A percentile compares a stretch with the other conserved stretches of the same genome.
These are phyloP conservation scores for Hanseniaspora uvarum DNA, from an alignment of 1,139 yeast species.

Conservation along the genomic window DNA sequence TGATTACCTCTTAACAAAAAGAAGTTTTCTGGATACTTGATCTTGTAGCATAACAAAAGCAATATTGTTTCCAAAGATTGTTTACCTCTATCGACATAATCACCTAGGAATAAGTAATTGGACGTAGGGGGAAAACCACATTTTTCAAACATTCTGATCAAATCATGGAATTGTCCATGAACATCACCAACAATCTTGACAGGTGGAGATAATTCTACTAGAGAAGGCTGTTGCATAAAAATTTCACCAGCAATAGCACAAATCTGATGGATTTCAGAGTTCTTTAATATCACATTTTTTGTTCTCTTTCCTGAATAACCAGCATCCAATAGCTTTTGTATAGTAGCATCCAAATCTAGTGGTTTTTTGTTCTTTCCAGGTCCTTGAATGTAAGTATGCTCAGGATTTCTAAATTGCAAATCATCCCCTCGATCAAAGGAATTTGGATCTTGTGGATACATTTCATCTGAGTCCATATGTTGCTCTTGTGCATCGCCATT, in stretches of 20 bases:
- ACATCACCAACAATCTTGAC: conserved; percentile 97
- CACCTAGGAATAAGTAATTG: conserved; percentile 84
- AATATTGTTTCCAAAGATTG: conserved; percentile 86
- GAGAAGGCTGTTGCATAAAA: conserved; percentile 76
- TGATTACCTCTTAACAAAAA: conserved; percentile 88
- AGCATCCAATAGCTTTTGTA: conserved; percentile 82
- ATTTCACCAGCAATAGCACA: conserved; percentile 84
- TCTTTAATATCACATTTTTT: conserved; percentile 76
- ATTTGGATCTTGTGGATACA: background rate
- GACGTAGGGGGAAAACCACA: conserved; percentile 98
- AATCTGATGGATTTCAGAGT: conserved; percentile 72
- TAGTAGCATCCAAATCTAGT: conserved; percentile 75
- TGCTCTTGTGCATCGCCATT: background rate
- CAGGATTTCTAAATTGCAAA: background rate
- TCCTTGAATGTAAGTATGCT: background rate
- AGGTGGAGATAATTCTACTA: conserved; percentile 83
- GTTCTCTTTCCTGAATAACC: conserved; percentile 92
- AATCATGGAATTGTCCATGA: conserved; percentile 91
- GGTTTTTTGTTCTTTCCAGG: conserved; percentile 27
- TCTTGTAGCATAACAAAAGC: conserved; percentile 76
- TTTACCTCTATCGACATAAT: conserved; percentile 93
- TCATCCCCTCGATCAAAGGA: background rate
- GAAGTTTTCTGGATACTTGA: conserved; percentile 92
- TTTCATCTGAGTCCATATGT: background rate
- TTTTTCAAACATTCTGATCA: conserved; percentile 80